A percentile compares a stretch with the other conserved stretches of the same genome.
These are phyloP conservation scores for Eimeria nieschulzi DNA, from an alignment of 169 alveolate genomes.

Conservation along the genomic window DNA sequence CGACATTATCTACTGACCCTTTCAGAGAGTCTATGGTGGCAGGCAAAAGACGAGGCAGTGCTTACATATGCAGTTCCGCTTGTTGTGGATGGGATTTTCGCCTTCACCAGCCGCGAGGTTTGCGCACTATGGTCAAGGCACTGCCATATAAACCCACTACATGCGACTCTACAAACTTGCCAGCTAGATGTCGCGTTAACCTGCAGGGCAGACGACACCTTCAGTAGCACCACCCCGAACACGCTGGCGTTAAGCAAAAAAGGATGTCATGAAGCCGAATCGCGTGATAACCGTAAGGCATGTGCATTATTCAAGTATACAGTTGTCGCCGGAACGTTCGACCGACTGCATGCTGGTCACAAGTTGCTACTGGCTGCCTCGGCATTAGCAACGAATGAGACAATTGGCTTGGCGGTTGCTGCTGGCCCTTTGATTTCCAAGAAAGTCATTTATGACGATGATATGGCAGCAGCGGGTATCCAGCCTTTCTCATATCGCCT, in stretches of 20 bases:
- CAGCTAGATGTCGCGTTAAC: no score
- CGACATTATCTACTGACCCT: slow-evolving; percentile 14
- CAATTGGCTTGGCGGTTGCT: slow-evolving; percentile 75
- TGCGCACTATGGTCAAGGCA: slow-evolving; percentile 52
- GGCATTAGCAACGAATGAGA: slow-evolving; percentile 71
- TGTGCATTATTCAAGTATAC: slow-evolving; percentile 61
- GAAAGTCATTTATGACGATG: slow-evolving; percentile 48
- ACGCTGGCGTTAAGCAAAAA: no score
- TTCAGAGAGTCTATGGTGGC: background rate
- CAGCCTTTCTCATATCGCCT: slow-evolving; percentile 63
- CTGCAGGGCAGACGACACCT: no score
- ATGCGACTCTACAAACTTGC: background rate
- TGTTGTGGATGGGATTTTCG: background rate
- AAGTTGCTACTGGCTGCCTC: slow-evolving; percentile 79
- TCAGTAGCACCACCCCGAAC: no score
- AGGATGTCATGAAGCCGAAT: no score
- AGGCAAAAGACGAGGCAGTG: slow-evolving; percentile 1
- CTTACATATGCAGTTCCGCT: slow-evolving; percentile 40
- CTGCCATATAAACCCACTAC: slow-evolving; percentile 24
- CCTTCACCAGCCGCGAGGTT: background rate
- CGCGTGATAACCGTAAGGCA: no score
- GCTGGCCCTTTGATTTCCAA: slow-evolving; percentile 73
- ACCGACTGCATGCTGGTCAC: slow-evolving; percentile 83
- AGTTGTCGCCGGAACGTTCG: slow-evolving; percentile 81
- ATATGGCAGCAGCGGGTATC: slow-evolving; percentile 68